phyloP scores from a whole-genome alignment of 768 basidiomycete genomes.

The Trametes maxima region DNA sequence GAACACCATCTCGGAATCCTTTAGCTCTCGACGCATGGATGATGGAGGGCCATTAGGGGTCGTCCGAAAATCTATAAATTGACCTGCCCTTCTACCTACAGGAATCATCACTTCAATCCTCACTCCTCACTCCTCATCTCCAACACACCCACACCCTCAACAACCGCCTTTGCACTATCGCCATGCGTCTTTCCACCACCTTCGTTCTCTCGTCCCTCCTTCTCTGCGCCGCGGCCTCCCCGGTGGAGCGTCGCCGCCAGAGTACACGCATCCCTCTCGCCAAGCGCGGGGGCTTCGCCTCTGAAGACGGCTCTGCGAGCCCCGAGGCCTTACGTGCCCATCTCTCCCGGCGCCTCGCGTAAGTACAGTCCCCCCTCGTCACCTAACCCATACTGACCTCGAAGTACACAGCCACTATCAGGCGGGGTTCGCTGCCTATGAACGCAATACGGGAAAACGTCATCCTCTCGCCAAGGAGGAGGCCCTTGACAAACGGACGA shows the following conservation, averaged over 20 bases:
- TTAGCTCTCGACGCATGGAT: too few relatives aligned
- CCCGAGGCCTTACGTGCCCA: slow-evolving; percentile 30
- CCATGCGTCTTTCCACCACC: slow-evolving; percentile 4
- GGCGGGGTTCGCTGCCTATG: slow-evolving; percentile 45
- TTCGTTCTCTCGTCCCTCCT: slow-evolving; percentile 5
- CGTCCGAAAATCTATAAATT: too few relatives aligned
- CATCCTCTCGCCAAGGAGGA: slow-evolving; percentile 36
- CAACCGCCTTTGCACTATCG: background rate
- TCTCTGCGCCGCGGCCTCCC: slow-evolving; percentile 7
- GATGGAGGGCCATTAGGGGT: too few relatives aligned
- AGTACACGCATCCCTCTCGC: slow-evolving; percentile 33
- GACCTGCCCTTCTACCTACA: too few relatives aligned
- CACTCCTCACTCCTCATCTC: too few relatives aligned
- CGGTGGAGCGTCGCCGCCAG: slow-evolving; percentile 16
- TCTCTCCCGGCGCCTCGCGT: slow-evolving; percentile 28
- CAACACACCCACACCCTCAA: too few relatives aligned
- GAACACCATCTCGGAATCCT: too few relatives aligned
- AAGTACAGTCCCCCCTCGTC: background rate
- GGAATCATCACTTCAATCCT: too few relatives aligned
- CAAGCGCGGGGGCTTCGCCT: slow-evolving; percentile 29
- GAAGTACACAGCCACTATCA: slow-evolving; percentile 43
- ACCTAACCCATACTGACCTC: background rate
- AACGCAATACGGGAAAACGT: slow-evolving; percentile 45
- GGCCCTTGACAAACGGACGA: slow-evolving; percentile 32
- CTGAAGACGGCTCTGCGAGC: slow-evolving; percentile 33